phyloP scores from a whole-genome alignment of 2,329 filamentous ascomycete genomes.

The Neofusicoccum umdonicola region DNA sequence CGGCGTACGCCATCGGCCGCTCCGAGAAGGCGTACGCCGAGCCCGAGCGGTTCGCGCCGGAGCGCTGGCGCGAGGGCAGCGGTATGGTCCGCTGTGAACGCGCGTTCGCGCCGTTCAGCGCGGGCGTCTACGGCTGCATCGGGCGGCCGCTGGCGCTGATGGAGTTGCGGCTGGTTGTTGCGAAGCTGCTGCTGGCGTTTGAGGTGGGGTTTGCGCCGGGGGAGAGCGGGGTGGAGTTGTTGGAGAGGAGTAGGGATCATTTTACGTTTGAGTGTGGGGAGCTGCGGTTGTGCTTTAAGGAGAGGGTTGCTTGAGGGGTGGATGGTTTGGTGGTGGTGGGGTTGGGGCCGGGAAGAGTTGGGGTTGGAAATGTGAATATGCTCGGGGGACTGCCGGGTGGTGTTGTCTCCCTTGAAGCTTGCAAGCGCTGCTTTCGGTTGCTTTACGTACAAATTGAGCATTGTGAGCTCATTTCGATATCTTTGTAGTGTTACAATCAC shows the following conservation, averaged over 20 bases:
- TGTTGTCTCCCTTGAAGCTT: no score
- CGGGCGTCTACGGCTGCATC: background rate
- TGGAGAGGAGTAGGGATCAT: conserved; percentile 8
- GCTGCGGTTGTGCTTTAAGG: conserved; percentile 3
- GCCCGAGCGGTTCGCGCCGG: background rate
- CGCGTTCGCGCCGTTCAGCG: conserved; percentile 4
- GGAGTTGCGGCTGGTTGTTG: conserved; percentile 51
- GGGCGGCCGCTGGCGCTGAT: conserved; percentile 8
- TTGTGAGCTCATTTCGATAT: no score
- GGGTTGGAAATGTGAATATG: no score
- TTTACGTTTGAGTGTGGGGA: conserved; percentile 10
- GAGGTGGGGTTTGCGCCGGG: conserved; percentile 43
- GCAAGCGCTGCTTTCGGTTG: no score
- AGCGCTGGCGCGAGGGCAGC: background rate
- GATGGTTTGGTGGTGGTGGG: no score
- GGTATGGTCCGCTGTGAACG: conserved; percentile 30
- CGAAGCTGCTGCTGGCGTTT: conserved; percentile 60
- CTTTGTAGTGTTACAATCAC: no score
- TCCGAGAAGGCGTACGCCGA: conserved; percentile 1
- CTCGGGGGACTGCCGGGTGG: background rate
- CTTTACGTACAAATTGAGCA: no score
- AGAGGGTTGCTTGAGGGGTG: background rate
- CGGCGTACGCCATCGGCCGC: conserved; percentile 20
- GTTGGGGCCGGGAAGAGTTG: no score
- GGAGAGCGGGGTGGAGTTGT: background rate